Conservation (phyloP, 116 monocot species). For the Trichopus zeylanicus region DNA sequence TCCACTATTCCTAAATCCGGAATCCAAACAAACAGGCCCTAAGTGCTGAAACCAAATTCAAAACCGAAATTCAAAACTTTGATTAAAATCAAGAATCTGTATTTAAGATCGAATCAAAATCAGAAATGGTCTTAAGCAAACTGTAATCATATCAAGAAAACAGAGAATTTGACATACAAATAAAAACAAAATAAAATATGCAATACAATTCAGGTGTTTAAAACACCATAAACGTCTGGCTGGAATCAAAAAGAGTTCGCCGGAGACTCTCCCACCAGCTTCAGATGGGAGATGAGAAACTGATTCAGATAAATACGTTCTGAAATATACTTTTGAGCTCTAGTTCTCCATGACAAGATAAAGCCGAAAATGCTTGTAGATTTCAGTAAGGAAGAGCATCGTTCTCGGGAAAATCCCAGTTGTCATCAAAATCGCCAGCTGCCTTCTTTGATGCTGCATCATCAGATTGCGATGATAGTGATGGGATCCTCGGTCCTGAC, state of each 20-base stretch:
- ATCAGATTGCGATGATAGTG: constrained; percentile 7
- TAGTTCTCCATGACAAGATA: background rate
- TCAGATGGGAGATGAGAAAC: background rate
- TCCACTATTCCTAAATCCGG: too few relatives aligned
- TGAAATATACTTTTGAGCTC: background rate
- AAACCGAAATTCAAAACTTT: too few relatives aligned
- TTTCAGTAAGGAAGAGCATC: constrained; percentile 23
- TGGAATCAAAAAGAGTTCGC: background rate
- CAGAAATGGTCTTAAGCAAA: too few relatives aligned
- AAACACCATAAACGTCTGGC: background rate
- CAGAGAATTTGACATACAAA: background rate
- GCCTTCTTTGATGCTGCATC: constrained; percentile 7
- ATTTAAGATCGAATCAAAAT: too few relatives aligned
- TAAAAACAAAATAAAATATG: background rate
- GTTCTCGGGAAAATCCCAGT: constrained; percentile 20
- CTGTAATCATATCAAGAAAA: too few relatives aligned
- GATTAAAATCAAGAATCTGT: too few relatives aligned
- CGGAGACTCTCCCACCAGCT: background rate
- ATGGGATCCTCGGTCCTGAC: constrained; percentile 14
- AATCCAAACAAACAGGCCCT: too few relatives aligned
- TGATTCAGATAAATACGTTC: background rate
- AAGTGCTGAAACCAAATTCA: too few relatives aligned
- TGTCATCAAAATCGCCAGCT: constrained; percentile 17
- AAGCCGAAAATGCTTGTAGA: background rate
- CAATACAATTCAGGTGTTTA: too few relatives aligned